These are phyloP conservation scores for Mortierella antarctica DNA, from an alignment of 192 early-diverging fungal genomes.

Conservation along the genomic window DNA sequence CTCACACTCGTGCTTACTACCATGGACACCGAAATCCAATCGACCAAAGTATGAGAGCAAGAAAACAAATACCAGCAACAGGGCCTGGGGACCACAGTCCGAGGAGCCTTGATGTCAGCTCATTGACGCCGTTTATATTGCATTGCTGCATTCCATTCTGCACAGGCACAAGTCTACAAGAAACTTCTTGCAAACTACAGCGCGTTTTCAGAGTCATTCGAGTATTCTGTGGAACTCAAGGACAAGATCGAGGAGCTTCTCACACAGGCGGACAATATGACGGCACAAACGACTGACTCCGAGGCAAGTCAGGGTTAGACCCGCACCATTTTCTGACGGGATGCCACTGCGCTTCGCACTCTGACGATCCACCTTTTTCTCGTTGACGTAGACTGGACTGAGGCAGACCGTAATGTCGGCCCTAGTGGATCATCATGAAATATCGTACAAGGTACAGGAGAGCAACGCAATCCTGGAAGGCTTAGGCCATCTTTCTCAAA, in stretches of 20 bases:
- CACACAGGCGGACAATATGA: slow-evolving; percentile 17
- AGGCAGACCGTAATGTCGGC: slow-evolving; percentile 39
- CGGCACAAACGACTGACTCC: slow-evolving; percentile 15
- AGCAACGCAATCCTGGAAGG: slow-evolving; percentile 31
- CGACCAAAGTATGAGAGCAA: slow-evolving; percentile 14
- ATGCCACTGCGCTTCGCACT: not conserved
- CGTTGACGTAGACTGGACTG: slow-evolving; percentile 17
- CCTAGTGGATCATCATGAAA: slow-evolving; percentile 39
- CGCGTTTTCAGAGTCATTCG: slow-evolving; percentile 40
- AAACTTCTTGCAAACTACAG: slow-evolving; percentile 49
- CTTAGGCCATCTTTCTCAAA: slow-evolving; percentile 40
- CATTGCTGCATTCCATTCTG: not conserved
- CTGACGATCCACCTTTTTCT: not conserved
- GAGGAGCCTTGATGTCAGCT: not conserved
- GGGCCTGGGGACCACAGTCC: not conserved
- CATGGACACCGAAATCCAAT: slow-evolving; percentile 38
- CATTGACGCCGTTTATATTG: not conserved
- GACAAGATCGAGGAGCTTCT: slow-evolving; percentile 38
- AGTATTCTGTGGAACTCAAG: slow-evolving; percentile 39
- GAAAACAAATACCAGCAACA: not conserved
- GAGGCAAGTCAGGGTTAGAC: slow-evolving; percentile 26
- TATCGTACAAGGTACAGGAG: slow-evolving; percentile 44
- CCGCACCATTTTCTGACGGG: too few relatives aligned
- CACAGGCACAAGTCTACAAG: slow-evolving; percentile 46
- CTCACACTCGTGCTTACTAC: slow-evolving; percentile 7